Conservation (phyloP, 2,329 filamentous ascomycete genomes). For the Epichloe gansuensis region DNA sequence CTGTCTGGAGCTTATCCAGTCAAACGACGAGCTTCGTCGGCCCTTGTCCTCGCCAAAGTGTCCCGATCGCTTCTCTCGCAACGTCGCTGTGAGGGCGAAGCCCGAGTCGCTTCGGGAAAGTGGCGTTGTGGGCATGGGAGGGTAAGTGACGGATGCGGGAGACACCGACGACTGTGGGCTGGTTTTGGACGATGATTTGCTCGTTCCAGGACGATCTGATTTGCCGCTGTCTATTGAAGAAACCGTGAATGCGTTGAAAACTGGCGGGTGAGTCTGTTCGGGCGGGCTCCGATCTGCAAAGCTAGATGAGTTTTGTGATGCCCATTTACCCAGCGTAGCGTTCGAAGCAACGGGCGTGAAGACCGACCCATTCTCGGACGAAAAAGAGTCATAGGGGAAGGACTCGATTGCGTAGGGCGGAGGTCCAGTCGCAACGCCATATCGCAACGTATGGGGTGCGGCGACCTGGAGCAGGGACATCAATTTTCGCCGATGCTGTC, state of each 20-base stretch:
- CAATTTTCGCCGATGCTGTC: conserved; percentile 82
- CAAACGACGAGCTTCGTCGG: conserved; percentile 90
- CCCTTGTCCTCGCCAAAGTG: conserved; percentile 71
- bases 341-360: conserved; percentile 61
- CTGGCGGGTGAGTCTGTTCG: conserved; percentile 43
- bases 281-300: conserved; percentile 59
- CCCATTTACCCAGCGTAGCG: conserved; percentile 72
- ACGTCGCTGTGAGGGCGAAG: conserved; percentile 70
- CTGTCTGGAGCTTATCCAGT: conserved; percentile 55
- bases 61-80: conserved; percentile 88
- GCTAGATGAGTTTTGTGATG: conserved; percentile 76
- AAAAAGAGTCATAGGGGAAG: conserved; percentile 81
- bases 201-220: conserved; percentile 67
- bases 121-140: conserved; percentile 61
- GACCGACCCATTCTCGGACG: conserved; percentile 70
- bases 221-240: conserved; percentile 55
- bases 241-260: conserved; percentile 87
- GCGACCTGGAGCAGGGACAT: conserved; percentile 78
- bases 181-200: conserved; percentile 50
- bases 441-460: conserved; percentile 79
- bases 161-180: conserved; percentile 57
- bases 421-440: conserved; percentile 75
- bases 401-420: conserved; percentile 89
- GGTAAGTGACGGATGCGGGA: conserved; percentile 67
- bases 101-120: conserved; percentile 87